These are phyloP conservation scores for Annulohypoxylon maeteangense DNA, from an alignment of 495 filamentous ascomycete species.

Conservation along the genomic window DNA sequence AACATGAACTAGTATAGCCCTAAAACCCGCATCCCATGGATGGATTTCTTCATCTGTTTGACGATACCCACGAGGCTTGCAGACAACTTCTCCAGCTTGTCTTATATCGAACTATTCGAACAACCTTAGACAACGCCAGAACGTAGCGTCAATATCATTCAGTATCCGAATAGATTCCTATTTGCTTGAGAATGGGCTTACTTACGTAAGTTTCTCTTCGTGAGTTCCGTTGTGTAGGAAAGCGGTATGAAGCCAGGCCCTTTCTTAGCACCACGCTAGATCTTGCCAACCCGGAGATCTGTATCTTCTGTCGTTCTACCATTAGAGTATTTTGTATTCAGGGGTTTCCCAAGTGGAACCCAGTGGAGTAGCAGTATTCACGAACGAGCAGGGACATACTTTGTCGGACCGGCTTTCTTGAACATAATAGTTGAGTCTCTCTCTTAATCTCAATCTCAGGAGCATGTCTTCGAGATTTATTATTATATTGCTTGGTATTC, in stretches of 20 bases:
- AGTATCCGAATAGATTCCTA: neutral
- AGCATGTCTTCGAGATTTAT: neutral
- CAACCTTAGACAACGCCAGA: neutral
- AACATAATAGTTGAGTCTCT: constrained; percentile 2
- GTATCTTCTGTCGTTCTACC: neutral
- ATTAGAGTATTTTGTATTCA: constrained; percentile 1
- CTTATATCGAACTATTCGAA: neutral
- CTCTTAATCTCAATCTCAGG: neutral
- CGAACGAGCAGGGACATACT: neutral
- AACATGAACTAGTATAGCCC: neutral
- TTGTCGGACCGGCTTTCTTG: neutral
- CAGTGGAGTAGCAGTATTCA: constrained; percentile 5
- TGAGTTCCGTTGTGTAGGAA: neutral
- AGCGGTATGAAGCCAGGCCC: neutral
- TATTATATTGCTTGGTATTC: neutral
- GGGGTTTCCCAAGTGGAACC: constrained; percentile 9
- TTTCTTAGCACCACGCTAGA: constrained; percentile 3
- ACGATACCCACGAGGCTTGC: neutral
- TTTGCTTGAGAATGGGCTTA: neutral
- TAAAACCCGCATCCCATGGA: neutral
- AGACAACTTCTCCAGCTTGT: neutral
- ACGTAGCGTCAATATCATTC: too few species aligned
- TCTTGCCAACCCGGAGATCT: constrained; percentile 4
- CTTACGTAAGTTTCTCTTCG: neutral
- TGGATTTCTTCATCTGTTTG: neutral